Evolutionary conservation across 192 early-diverging fungal genomes (phyloP).

Genomic region (Podila epigama): DNA sequence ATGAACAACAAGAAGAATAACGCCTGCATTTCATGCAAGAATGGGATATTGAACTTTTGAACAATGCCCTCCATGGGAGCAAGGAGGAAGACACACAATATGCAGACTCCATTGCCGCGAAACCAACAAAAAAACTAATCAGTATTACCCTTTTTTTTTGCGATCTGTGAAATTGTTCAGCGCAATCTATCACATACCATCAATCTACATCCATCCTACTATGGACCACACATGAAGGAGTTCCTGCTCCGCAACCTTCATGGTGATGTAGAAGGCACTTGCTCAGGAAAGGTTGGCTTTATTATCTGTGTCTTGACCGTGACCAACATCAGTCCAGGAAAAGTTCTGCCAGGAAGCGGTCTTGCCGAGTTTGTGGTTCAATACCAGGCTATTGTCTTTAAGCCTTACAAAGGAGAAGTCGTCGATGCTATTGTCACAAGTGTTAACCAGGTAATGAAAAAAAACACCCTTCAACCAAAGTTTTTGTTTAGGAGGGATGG

Average conservation of each 20-base stretch:
- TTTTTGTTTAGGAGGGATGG: too few species aligned
- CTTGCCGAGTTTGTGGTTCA: conserved; percentile 92
- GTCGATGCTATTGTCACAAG: conserved; percentile 89
- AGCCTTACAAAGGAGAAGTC: conserved; percentile 97
- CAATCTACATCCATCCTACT: conserved; percentile 90
- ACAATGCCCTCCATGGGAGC: not conserved
- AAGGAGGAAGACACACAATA: too few species aligned
- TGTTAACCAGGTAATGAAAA: conserved; percentile 80
- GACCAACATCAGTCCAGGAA: conserved; percentile 82
- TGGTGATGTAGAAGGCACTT: conserved; percentile 95
- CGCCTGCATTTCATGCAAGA: not conserved
- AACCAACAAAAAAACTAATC: not conserved
- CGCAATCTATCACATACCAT: conserved; percentile 94
- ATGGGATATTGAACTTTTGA: not conserved
- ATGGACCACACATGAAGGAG: conserved; percentile 81
- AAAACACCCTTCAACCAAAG: not conserved
- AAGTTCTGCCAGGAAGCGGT: conserved; percentile 76
- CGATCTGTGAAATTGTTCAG: conserved; percentile 31
- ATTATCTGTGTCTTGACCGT: conserved; percentile 90
- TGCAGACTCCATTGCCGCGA: too few species aligned
- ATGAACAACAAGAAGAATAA: not conserved
- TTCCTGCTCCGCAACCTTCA: conserved; percentile 85
- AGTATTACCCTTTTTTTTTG: not conserved
- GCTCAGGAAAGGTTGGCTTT: conserved; percentile 92
- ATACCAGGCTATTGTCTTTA: conserved; percentile 96